Conservation (phyloP, 2,329 filamentous ascomycete genomes). For the Chalara sp. region DNA sequence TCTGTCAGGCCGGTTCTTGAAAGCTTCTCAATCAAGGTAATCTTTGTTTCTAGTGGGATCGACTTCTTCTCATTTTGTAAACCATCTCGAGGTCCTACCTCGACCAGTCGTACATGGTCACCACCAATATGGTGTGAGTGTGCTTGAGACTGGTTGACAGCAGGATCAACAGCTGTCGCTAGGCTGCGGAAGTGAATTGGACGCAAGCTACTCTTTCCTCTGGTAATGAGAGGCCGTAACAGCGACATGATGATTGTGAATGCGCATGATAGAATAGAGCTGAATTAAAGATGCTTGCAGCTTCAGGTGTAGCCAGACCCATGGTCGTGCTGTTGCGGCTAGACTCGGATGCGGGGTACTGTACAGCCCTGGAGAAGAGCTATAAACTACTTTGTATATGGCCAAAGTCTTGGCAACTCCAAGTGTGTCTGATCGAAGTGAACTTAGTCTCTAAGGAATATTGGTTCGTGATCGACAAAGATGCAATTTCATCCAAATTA, state of each 20-base stretch:
- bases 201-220: conserved; percentile 1
- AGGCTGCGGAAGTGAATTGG: conserved; percentile 14
- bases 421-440: no score
- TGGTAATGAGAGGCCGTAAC: conserved; percentile 13
- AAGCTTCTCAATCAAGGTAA: conserved; percentile 66
- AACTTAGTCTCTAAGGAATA: no score
- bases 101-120: conserved; percentile 56
- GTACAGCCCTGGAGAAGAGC: neutral
- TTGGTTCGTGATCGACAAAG: no score
- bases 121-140: conserved; percentile 13
- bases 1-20: conserved; percentile 61
- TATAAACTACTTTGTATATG: no score
- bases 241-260: conserved; percentile 9
- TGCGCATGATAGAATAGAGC: neutral
- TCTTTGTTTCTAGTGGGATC: conserved; percentile 66
- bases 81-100: conserved; percentile 82
- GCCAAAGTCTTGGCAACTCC: no score
- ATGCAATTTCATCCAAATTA: no score
- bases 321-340: neutral
- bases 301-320: neutral
- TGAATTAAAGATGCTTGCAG: neutral
- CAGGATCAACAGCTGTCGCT: conserved; percentile 15
- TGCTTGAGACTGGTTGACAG: neutral
- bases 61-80: conserved; percentile 74
- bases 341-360: neutral